Evolutionary conservation across 495 filamentous ascomycete genomes (phyloP).

Genomic region (Poronia punctata): DNA sequence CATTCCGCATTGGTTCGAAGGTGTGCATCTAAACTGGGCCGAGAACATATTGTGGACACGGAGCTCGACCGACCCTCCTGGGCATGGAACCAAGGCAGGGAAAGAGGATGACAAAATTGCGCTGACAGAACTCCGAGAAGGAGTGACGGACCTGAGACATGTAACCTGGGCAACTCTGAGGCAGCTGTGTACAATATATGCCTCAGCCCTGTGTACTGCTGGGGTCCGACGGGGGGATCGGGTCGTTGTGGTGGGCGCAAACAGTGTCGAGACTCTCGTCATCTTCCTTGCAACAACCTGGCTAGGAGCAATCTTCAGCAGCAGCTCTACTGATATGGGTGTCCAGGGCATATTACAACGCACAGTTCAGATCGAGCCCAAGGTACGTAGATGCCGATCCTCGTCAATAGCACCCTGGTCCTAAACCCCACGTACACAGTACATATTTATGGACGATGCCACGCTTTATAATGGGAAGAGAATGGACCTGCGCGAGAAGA

Average conservation of each 20-base stretch:
- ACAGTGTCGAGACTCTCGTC: constrained; percentile 63
- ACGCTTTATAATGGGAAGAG: constrained; percentile 73
- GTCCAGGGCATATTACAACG: constrained; percentile 69
- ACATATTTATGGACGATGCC: constrained; percentile 71
- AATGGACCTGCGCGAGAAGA: constrained; percentile 65
- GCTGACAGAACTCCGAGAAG: constrained; percentile 66
- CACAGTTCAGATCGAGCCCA: constrained; percentile 62
- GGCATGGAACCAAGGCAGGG: constrained; percentile 32
- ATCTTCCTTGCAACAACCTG: constrained; percentile 58
- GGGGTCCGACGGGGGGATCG: constrained; percentile 65
- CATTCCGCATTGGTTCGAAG: constrained; percentile 63
- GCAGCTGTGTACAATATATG: constrained; percentile 44
- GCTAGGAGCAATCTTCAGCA: constrained; percentile 65
- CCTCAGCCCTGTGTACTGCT: constrained; percentile 53
- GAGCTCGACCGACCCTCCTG: constrained; percentile 16
- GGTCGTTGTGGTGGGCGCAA: constrained; percentile 62
- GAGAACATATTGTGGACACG: constrained; percentile 56
- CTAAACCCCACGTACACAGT: constrained; percentile 23
- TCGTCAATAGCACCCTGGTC: neutral
- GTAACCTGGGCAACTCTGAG: constrained; percentile 61
- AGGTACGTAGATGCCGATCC: constrained; percentile 20
- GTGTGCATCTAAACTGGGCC: constrained; percentile 54
- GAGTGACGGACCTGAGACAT: constrained; percentile 46
- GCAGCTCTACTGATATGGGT: constrained; percentile 72
- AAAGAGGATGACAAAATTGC: constrained; percentile 68